Conservation (phyloP, 495 filamentous ascomycete species). For the Hyaloscypha bicolor region DNA sequence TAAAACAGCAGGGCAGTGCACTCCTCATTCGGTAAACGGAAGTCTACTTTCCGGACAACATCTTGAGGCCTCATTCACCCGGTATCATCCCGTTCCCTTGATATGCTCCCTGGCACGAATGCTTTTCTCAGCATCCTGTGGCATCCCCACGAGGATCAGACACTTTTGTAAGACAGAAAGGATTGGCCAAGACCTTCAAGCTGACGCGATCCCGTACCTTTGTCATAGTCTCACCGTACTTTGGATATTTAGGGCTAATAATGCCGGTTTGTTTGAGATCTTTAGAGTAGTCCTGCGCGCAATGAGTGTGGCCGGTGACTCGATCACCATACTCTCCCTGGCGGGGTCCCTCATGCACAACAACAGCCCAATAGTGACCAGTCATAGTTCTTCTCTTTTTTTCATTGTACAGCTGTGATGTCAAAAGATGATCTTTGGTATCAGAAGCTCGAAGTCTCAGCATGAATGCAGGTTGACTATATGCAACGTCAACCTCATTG, state of each 20-base stretch:
- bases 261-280: background rate
- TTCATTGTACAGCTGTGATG: too few relatives aligned
- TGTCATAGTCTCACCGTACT: background rate
- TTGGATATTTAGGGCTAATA: background rate
- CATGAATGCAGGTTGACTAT: background rate
- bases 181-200: background rate
- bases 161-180: background rate
- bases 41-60: too few relatives aligned
- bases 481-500: background rate
- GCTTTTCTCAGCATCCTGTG: background rate
- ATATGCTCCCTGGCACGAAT: too few relatives aligned
- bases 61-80: too few relatives aligned
- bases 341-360: background rate
- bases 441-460: background rate
- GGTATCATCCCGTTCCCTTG: too few relatives aligned
- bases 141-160: background rate
- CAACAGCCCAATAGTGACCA: background rate
- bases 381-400: background rate
- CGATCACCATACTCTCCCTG: background rate
- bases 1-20: too few relatives aligned
- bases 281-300: background rate
- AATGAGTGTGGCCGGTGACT: background rate
- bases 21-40: too few relatives aligned
- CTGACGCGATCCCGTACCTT: background rate
- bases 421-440: background rate